Base-by-base conservation (phyloP, 441 rosid species). In the Adansonia grandidieri region DNA sequence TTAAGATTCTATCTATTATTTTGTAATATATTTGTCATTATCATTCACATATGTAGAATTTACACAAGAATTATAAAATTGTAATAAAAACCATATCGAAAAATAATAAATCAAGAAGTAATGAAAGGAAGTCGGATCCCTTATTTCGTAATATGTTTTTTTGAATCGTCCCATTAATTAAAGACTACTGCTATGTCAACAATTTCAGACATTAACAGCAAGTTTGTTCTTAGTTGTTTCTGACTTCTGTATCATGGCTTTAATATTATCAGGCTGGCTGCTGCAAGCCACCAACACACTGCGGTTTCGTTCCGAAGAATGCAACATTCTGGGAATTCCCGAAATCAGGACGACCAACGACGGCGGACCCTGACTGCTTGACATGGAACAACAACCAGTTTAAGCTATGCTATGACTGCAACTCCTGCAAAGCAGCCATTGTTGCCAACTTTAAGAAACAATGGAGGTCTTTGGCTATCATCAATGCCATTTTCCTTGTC, bases 391-490 rank as follows among this genome's bases (percentile, higher is more conserved):
- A 83, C 56, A 11, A 82, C 10, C 63, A 0, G 45, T 0, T 2
- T 44, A 58, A 28, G 45, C 47, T 82, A 1, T 82, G 81, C 74
- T 82, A 63, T 75, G 77, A 82, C 17, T 82, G 81, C 71, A 45
- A 75, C 37, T 78, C 84, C 3, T 78, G 84, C 53, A 82, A 78
- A 75, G 28, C 19, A 0, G 79, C 73, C 37, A 62, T 89, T 80
- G 77, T 89, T 0, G 81, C 64, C 72, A 85, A 84, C 81, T 71
- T 91, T 8, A 87, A 85, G 81, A 80, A 77, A 71, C 75, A 87
- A 19, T 91, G 93, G 92, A 87, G 72, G 73, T 47, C 69, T n/a
- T 42, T 90, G 19, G 82, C 83, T n/a, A 20, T 88, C 14, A 76
- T 84, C 47, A 85, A 85, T 70, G 14, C 84, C 15, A 76, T 85